Conservation (phyloP, 129 eudicot genomes). For the Rutidosis leptorrhynchoides region DNA sequence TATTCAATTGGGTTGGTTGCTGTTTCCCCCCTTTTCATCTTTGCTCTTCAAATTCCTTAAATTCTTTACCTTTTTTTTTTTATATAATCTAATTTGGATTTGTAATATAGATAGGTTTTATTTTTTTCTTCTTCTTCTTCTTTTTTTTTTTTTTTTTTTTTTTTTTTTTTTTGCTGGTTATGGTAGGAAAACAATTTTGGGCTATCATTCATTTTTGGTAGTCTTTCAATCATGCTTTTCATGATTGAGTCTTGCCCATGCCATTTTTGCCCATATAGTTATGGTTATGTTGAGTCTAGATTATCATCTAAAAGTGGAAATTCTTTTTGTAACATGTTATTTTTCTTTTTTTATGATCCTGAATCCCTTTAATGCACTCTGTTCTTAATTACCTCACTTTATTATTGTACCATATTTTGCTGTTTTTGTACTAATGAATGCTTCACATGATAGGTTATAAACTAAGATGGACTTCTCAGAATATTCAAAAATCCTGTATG, state of each 20-base stretch:
- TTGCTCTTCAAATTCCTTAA: not conserved
- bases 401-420: no score
- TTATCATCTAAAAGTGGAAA: not conserved
- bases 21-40: not conserved
- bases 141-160: no score
- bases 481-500: constrained; percentile 43
- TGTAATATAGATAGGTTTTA: constrained; percentile 4
- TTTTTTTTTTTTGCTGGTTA: constrained; percentile 28
- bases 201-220: constrained; percentile 28
- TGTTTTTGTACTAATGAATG: constrained; percentile 10
- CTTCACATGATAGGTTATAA: constrained; percentile 25
- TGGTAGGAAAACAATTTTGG: constrained; percentile 28
- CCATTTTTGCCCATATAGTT: no score
- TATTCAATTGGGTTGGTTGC: not conserved
- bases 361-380: no score
- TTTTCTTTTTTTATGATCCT: constrained; percentile 3
- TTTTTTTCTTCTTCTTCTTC: no score
- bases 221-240: constrained; percentile 36
- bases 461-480: constrained; percentile 46
- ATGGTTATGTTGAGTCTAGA: no score
- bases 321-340: not conserved
- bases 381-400: no score
- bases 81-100: constrained; percentile 16
- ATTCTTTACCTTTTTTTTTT: not conserved
- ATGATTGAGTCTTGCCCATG: constrained; percentile 35